Conservation (phyloP, 305 asterid genomes). For the Solanum chacoense region DNA sequence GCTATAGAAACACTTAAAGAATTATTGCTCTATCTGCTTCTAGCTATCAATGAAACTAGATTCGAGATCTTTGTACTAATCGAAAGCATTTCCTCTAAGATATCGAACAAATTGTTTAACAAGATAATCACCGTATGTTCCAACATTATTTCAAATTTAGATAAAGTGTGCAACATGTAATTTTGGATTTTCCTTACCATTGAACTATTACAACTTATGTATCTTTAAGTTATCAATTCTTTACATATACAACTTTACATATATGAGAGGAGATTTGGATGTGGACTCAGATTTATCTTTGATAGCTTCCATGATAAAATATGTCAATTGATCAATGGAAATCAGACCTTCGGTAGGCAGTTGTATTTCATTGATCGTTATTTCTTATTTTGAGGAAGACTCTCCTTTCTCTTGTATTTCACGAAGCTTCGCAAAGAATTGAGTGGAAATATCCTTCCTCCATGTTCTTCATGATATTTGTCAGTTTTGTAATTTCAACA, state of each 20-base stretch:
- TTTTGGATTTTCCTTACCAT: background rate
- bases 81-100: background rate
- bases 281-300: no score
- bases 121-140: background rate
- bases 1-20: background rate
- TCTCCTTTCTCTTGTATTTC: background rate
- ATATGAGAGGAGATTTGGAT: background rate
- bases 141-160: background rate
- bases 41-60: background rate
- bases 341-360: background rate
- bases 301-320: background rate
- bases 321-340: background rate
- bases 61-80: background rate
- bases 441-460: background rate
- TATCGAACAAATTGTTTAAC: background rate
- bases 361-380: no score
- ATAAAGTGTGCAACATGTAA: background rate
- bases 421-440: background rate
- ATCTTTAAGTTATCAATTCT: background rate
- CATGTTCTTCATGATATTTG: background rate
- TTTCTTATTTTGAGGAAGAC: background rate
- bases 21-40: background rate
- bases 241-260: background rate
- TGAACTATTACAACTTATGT: background rate
- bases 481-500: background rate